A percentile compares a stretch with the other conserved stretches of the same genome.
phyloP scores from a whole-genome alignment of 2,329 filamentous ascomycete genomes.

The Penicillium sp. region DNA sequence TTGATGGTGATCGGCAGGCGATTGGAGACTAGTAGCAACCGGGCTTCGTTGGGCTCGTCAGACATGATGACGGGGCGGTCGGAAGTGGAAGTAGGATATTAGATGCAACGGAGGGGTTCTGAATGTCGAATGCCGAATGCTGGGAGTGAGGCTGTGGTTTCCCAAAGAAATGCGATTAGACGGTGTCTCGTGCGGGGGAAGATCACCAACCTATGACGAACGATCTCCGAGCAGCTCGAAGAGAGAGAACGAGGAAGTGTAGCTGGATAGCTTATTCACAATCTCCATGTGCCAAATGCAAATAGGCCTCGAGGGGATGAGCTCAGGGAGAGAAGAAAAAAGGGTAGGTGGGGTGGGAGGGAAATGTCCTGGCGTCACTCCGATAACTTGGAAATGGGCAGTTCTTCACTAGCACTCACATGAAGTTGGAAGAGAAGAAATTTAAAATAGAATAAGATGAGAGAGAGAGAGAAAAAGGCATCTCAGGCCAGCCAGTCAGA shows the following conservation, averaged over 20 bases:
- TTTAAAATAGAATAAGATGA: not conserved
- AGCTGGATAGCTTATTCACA: not conserved
- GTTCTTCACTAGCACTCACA: constrained; percentile 27
- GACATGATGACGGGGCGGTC: constrained; percentile 32
- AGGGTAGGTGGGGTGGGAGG: constrained; percentile 2
- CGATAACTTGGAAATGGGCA: constrained; percentile 19
- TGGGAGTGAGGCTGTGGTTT: not conserved
- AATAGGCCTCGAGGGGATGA: not conserved
- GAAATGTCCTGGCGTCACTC: not conserved
- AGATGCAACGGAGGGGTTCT: not conserved
- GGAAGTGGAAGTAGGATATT: not conserved
- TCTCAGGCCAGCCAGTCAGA: constrained; percentile 5
- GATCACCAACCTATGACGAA: constrained; percentile 5
- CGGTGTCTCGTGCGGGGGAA: constrained; percentile 5
- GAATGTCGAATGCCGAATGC: not conserved
- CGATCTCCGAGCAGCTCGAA: not conserved
- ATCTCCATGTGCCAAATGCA: constrained; percentile 2
- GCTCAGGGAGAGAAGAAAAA: not conserved
- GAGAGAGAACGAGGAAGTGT: not conserved
- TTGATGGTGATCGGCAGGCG: constrained; percentile 96
- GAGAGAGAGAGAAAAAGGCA: not conserved
- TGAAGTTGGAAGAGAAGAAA: not conserved
- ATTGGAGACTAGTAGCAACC: constrained; percentile 87
- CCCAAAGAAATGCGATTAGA: constrained; percentile 2
- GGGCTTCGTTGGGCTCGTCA: constrained; percentile 39